These are phyloP conservation scores for Senna tora DNA, from an alignment of 306 rosid genomes.

Conservation along the genomic window DNA sequence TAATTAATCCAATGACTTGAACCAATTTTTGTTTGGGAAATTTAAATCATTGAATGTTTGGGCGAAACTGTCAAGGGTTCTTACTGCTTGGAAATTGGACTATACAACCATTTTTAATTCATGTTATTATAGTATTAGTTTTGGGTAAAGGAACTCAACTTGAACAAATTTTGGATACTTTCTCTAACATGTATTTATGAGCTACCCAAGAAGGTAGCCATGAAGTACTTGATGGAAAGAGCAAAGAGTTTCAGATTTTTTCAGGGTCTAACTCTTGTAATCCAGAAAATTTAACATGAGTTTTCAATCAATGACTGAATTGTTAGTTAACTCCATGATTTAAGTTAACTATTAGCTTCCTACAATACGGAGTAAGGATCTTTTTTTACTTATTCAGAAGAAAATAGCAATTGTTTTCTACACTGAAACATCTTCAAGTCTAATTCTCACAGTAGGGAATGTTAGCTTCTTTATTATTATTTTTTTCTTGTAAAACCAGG, in stretches of 20 bases:
- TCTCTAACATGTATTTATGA: no score
- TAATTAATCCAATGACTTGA: slow-evolving; percentile 3
- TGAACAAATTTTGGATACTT: no score
- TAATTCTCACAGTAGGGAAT: background rate
- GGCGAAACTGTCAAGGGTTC: background rate
- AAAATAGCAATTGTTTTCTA: background rate
- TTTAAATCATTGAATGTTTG: background rate
- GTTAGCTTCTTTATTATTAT: background rate
- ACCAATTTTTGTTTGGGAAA: slow-evolving; percentile 1
- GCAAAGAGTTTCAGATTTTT: no score
- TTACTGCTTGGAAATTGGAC: background rate
- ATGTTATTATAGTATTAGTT: background rate
- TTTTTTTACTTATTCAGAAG: background rate
- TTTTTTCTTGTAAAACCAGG: background rate
- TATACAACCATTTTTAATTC: background rate
- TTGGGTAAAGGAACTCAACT: no score
- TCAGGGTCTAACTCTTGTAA: no score
- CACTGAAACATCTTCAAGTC: background rate
- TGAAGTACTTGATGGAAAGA: no score
- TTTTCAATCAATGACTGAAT: no score
- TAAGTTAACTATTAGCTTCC: no score
- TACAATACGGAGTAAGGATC: background rate
- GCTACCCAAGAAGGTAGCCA: no score
- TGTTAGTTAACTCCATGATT: no score
- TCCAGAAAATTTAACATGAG: no score